Evolutionary conservation across 768 basidiomycete genomes (phyloP), one percentile per base, ranked within the genome.

Genomic region (Rhizopogon sp.): DNA sequence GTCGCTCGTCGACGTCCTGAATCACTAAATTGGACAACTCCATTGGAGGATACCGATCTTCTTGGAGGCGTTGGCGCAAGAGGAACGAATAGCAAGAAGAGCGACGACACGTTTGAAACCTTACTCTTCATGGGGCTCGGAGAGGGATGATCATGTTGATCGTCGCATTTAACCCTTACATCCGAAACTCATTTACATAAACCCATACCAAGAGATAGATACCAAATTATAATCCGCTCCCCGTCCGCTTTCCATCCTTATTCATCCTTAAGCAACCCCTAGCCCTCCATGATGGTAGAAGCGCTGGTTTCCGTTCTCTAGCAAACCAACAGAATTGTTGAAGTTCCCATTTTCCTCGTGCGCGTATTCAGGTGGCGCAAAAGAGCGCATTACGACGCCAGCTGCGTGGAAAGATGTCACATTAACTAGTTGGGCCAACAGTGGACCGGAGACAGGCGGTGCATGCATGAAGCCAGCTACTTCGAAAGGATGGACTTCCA

Each of bases 101-200:
- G 72, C 13, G 87, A 91, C 58, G 85, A 88, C 50, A 82, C 80
- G 6, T 90, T 90, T 55, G 88, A 92, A 65, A 77, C 73, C n/a
- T 62, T 90, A 22, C 67, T 91, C 33, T 61, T 79, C 50, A 76
- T 76, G 75, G 51, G 49, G 1, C 58, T 76, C 56, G 66, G 58
- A 17, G 14, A 40, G 46, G 42, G 44, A 40, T 42, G 31, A 8
- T 33, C 17, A 17, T 17, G 10, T 31, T 31, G 7, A 28, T 53
- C 17, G 17, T 43, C 22, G 13, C 5, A 25, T 31, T 49, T 10
- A 28, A 9, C 31, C 14, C 10, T 52, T 8, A 35, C 14, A n/a
- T 35, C 13, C 25, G 7, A n/a, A 2, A 31, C 33, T 31, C 17
- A 22, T 14, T 52, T 37, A 17, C n/a, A 43, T 31, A 28, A 17